Percentiles rank a stretch among this genome's conserved stretches.
phyloP scores from a whole-genome alignment of 1,139 yeast species.

The Candida smagusa region DNA sequence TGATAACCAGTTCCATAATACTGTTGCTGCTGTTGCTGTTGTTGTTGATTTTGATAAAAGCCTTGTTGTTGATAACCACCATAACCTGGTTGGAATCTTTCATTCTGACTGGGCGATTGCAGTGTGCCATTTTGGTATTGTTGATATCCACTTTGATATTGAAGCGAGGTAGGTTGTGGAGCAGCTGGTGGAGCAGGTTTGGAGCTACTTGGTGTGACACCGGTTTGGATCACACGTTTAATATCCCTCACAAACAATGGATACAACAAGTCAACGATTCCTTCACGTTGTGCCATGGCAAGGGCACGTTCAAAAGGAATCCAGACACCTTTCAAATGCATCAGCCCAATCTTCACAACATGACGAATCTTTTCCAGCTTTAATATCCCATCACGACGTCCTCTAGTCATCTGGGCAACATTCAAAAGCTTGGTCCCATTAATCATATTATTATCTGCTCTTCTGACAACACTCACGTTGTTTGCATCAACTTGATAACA shows the following conservation, averaged over 20 bases:
- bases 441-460: conserved; percentile 92
- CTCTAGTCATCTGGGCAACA: conserved; percentile 94
- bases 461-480: conserved; percentile 84
- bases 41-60: conserved; percentile 9
- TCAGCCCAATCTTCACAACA: conserved; percentile 93
- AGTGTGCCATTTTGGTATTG: background rate
- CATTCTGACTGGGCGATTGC: conserved; percentile 10
- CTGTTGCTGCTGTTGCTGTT: conserved; percentile 7
- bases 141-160: conserved; percentile 7
- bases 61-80: conserved; percentile 9
- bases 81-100: conserved; percentile 10
- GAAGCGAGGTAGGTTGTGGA: conserved; percentile 4
- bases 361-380: conserved; percentile 86
- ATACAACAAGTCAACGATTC: conserved; percentile 78
- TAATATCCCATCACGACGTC: conserved; percentile 90
- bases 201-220: conserved; percentile 36
- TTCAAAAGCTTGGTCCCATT: conserved; percentile 91
- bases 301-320: conserved; percentile 93
- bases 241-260: conserved; percentile 89
- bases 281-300: conserved; percentile 87
- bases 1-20: conserved; percentile 7
- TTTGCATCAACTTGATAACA: conserved; percentile 96
- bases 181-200: conserved; percentile 8
- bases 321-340: conserved; percentile 98
- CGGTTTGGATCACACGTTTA: conserved; percentile 61